Conservation (phyloP, 1,284 basidiomycete genomes). For the Cutaneotrichosporon dermatis region DNA sequence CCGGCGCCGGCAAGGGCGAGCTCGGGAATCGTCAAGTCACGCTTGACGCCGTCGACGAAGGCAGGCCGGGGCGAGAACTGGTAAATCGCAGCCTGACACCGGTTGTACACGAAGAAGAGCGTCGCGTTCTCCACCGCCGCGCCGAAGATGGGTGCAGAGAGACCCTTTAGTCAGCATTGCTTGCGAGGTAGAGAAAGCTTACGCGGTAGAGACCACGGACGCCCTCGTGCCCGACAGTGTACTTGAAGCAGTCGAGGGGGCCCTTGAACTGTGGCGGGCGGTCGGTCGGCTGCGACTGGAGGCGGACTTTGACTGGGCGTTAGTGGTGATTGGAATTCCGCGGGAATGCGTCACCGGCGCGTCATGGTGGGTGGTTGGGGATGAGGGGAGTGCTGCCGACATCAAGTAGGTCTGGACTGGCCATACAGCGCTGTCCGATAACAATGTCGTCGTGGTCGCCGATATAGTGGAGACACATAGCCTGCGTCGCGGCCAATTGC, state of each 20-base stretch:
- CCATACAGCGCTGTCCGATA: too few relatives aligned
- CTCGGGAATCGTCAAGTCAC: slow-evolving; percentile 58
- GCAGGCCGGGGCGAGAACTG: slow-evolving; percentile 22
- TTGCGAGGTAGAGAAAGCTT: slow-evolving; percentile 49
- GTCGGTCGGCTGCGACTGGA: slow-evolving; percentile 78
- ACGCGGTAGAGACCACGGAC: slow-evolving; percentile 74
- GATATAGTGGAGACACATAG: too few relatives aligned
- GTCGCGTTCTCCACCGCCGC: slow-evolving; percentile 88
- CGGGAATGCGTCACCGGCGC: neutral
- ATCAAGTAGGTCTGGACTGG: too few relatives aligned
- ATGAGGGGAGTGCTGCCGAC: too few relatives aligned
- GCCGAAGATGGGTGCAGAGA: slow-evolving; percentile 81
- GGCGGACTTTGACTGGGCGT: slow-evolving; percentile 60
- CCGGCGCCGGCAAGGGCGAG: slow-evolving; percentile 71
- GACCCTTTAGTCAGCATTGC: slow-evolving; percentile 56
- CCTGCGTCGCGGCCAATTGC: too few relatives aligned
- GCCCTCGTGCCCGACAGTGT: slow-evolving; percentile 74
- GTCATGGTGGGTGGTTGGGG: neutral
- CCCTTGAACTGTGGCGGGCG: slow-evolving; percentile 66
- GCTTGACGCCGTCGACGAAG: slow-evolving; percentile 44
- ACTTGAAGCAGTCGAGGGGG: slow-evolving; percentile 71
- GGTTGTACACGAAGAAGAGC: slow-evolving; percentile 80
- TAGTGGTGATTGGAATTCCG: too few relatives aligned
- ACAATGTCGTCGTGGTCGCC: too few relatives aligned
- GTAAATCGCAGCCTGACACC: slow-evolving; percentile 66